Evolutionary conservation across 257 asterid genomes (phyloP).

Genomic region (Lycium ferocissimum): DNA sequence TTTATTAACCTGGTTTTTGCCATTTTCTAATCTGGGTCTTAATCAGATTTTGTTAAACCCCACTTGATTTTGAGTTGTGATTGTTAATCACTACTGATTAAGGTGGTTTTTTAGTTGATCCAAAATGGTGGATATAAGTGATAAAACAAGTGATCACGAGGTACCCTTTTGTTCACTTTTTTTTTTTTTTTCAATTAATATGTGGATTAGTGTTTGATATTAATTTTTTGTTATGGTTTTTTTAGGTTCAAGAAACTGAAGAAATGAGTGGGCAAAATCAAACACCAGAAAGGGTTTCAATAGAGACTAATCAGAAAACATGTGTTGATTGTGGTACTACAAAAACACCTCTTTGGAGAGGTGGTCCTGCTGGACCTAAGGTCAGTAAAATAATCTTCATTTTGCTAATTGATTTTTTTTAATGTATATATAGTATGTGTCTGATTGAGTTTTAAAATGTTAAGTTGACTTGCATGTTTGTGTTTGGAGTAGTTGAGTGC

Average conservation of each 20-base stretch:
- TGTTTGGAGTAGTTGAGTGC: background rate
- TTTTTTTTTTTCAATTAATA: fast-evolving
- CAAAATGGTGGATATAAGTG: slow-evolving; percentile 73
- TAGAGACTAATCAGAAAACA: slow-evolving; percentile 58
- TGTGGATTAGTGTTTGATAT: background rate
- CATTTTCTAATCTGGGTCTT: background rate
- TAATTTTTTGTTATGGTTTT: background rate
- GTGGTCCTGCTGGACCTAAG: slow-evolving; percentile 99
- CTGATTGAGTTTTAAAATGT: background rate
- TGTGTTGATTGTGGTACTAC: slow-evolving; percentile 96
- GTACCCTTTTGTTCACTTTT: background rate
- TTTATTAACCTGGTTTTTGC: background rate
- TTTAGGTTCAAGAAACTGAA: slow-evolving; percentile 69
- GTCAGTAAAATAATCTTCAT: slow-evolving; percentile 36
- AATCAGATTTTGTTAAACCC: background rate
- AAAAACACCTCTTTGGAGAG: slow-evolving; percentile 96
- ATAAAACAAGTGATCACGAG: slow-evolving; percentile 71
- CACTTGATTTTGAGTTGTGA: background rate
- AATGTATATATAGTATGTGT: background rate
- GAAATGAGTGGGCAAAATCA: slow-evolving; percentile 62
- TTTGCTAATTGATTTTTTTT: background rate
- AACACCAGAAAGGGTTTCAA: slow-evolving; percentile 64
- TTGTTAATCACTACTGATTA: background rate
- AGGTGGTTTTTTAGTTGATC: background rate
- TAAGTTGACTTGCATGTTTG: background rate